phyloP scores from a whole-genome alignment of 805 yeast genomes.

The Candida berthetii region DNA sequence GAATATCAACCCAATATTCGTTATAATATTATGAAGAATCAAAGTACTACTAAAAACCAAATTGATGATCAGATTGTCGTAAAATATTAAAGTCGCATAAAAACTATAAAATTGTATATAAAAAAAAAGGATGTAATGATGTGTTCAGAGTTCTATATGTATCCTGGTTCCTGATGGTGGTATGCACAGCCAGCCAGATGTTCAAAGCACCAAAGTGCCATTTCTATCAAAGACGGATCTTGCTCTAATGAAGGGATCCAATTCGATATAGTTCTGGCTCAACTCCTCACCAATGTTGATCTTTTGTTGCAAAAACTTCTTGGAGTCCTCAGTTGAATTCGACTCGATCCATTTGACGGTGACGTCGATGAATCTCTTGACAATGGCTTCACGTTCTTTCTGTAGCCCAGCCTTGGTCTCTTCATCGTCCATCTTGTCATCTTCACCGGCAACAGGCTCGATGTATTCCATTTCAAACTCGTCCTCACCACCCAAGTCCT shows the following conservation, averaged over 20 bases:
- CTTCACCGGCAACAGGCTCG: constrained; percentile 54
- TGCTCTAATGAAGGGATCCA: constrained; percentile 81
- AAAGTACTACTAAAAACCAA: no score
- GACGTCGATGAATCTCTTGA: constrained; percentile 47
- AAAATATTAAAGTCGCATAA: no score
- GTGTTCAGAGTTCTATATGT: no score
- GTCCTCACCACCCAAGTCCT: constrained; percentile 71
- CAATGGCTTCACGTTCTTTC: constrained; percentile 48
- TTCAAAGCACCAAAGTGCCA: constrained; percentile 36
- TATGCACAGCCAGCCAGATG: no score
- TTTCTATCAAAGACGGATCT: constrained; percentile 75
- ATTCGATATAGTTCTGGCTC: constrained; percentile 52
- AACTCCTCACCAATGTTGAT: constrained; percentile 45
- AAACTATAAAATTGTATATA: no score
- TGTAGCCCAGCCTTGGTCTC: constrained; percentile 38
- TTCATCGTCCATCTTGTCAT: constrained; percentile 38
- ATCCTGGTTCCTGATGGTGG: no score
- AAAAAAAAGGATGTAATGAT: no score
- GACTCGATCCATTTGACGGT: constrained; percentile 80
- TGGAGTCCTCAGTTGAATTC: constrained; percentile 41
- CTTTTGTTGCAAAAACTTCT: constrained; percentile 45
- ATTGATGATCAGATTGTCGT: no score
- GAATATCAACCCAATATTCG: no score
- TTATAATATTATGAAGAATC: no score
- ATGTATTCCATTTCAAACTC: constrained; percentile 50